phyloP scores from a whole-genome alignment of 192 early-diverging fungal species.

The Coemansia umbellata region DNA sequence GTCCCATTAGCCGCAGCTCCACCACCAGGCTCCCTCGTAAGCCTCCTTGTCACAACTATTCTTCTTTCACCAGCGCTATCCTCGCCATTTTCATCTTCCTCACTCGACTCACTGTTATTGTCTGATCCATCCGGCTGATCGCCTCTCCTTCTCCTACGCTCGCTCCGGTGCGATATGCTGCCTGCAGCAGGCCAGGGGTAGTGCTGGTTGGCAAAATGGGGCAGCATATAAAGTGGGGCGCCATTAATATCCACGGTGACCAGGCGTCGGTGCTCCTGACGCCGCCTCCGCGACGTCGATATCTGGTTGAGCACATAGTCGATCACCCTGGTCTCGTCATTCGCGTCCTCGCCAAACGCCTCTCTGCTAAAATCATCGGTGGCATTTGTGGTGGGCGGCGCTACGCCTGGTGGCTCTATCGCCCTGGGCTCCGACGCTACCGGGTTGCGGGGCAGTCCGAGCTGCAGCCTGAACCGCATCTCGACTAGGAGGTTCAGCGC shows the following conservation, averaged over 20 bases:
- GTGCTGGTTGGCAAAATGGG: conserved; percentile 13
- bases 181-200: no score
- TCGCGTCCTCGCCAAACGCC: conserved; percentile 20
- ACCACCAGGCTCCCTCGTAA: no score
- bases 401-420: not conserved
- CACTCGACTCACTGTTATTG: no score
- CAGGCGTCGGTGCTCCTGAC: conserved; percentile 2
- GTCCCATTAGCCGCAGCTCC: no score
- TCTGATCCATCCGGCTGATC: no score
- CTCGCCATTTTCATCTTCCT: no score
- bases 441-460: conserved; percentile 22
- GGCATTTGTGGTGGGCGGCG: not conserved
- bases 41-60: no score
- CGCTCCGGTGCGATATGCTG: no score
- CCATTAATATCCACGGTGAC: conserved; percentile 6
- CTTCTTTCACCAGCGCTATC: no score
- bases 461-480: conserved; percentile 48
- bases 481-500: conserved; percentile 46
- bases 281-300: conserved; percentile 23
- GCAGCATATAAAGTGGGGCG: conserved; percentile 36
- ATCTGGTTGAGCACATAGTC: conserved; percentile 45
- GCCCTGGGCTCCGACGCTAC: not conserved
- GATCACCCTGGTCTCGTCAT: conserved; percentile 31
- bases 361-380: conserved; percentile 1
- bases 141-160: no score